Evolutionary conservation across 148 eudicot genomes (phyloP), one percentile per base, ranked within the genome.

Genomic region (Drosera capensis): DNA sequence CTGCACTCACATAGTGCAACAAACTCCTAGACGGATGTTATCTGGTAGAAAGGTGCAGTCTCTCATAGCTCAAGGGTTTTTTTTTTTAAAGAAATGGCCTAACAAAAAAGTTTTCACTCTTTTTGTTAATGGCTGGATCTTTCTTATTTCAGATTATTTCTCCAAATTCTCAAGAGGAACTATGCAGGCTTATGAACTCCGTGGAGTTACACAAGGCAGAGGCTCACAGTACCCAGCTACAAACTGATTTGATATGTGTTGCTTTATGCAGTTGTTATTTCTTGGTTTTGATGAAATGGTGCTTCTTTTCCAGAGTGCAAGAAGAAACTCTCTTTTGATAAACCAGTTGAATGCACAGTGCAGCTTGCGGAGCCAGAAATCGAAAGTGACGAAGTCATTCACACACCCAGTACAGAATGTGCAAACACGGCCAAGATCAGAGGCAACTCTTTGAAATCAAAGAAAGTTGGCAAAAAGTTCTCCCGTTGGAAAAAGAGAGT

Each of bases 91-190:
- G n/a, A n/a, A n/a, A n/a, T n/a, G n/a, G n/a, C n/a, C n/a, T n/a
- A n/a, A n/a, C n/a, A n/a, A n/a, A n/a, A n/a, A n/a, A n/a, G n/a
- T n/a, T n/a, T n/a, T n/a, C n/a, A n/a, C n/a, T n/a, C n/a, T n/a
- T n/a, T n/a, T 18, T 39, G 28, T 23, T 70, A 40, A 36, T 38
- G 35, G 8, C 12, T 9, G 31, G 7, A 15, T 69, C 15, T 16
- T 38, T 52, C 7, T 22, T 48, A 23, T 51, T 44, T 63, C 82
- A 90, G 99, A 67, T 55, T 7, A 73, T 80, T 54, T 78, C 93
- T 55, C 99, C 95, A 38, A 61, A 62, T 51, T 84, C 87, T 65
- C 86, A 78, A 65, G 79, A 80, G 63, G 71, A 51, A 62, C 63
- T 80, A 26, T 48, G 82, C 55, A 54, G 58, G 64, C 92, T 80